These are phyloP conservation scores for Millerozyma acaciae DNA, from an alignment of 805 yeast species.

Conservation along the genomic window DNA sequence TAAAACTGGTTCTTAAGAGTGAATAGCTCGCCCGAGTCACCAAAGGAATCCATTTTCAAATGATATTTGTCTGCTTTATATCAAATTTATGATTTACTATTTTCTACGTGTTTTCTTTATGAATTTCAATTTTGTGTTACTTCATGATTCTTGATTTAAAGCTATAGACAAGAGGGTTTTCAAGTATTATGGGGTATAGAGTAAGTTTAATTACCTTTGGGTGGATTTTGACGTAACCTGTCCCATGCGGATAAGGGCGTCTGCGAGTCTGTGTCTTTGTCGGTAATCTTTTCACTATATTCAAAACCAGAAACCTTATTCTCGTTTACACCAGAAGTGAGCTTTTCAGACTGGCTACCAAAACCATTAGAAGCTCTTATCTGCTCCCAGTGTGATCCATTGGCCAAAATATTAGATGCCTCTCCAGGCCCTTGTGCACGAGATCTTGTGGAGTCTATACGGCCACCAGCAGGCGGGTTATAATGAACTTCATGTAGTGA, in stretches of 20 bases:
- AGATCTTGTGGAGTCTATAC: constrained; percentile 4
- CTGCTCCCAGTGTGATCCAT: constrained; percentile 30
- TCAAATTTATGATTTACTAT: neutral
- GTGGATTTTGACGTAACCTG: constrained; percentile 8
- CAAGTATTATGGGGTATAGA: neutral
- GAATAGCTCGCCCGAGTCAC: constrained; percentile 50
- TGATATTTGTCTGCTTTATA: neutral
- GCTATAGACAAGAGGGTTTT: too few species aligned
- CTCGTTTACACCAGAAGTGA: too few species aligned
- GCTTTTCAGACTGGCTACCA: too few species aligned
- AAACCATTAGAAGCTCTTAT: constrained; percentile 33
- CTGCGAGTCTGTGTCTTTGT: neutral
- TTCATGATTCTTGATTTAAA: too few species aligned
- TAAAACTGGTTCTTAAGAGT: constrained; percentile 56
- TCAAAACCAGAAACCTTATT: too few species aligned
- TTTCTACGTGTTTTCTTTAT: constrained; percentile 1
- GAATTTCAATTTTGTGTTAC: constrained; percentile 2
- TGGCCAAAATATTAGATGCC: neutral
- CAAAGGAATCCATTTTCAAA: constrained; percentile 31
- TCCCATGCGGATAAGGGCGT: constrained; percentile 19
- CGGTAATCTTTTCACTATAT: too few species aligned
- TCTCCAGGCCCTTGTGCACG: constrained; percentile 8
- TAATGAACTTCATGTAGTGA: constrained; percentile 28
- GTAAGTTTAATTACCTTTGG: neutral
- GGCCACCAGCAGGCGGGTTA: constrained; percentile 13